phyloP scores from a whole-genome alignment of 2,329 filamentous ascomycete species.

The Lachnellula suecica region DNA sequence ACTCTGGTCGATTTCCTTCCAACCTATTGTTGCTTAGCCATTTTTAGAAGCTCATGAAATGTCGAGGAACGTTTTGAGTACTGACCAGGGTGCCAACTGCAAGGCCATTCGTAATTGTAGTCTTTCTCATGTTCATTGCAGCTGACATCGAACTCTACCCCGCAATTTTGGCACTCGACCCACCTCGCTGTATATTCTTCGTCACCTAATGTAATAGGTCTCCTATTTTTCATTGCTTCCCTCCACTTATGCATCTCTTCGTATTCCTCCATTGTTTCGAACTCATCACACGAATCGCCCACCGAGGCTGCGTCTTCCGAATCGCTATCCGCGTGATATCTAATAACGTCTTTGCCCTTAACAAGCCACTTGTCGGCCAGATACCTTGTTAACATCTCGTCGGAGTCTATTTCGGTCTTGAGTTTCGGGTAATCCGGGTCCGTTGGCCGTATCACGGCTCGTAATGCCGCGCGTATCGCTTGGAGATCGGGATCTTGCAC shows the following conservation, averaged over 20 bases:
- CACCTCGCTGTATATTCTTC: constrained; percentile 5
- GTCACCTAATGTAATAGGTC: background rate
- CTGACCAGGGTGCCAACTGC: constrained; percentile 13
- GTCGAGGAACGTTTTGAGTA: background rate
- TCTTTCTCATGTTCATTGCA: background rate
- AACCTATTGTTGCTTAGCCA: too few species aligned
- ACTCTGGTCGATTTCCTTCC: too few species aligned
- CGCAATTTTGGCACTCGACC: constrained; percentile 7
- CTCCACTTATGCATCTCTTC: too few species aligned
- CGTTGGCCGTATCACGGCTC: background rate
- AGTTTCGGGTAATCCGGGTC: background rate
- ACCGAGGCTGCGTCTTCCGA: background rate
- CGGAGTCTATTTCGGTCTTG: background rate
- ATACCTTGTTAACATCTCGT: background rate
- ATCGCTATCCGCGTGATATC: background rate
- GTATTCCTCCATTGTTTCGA: too few species aligned
- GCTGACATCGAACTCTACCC: constrained; percentile 12
- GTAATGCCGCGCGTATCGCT: background rate
- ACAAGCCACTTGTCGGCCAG: background rate
- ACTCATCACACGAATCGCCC: too few species aligned
- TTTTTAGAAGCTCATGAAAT: background rate
- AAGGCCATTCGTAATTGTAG: too few species aligned
- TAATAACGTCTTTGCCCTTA: background rate
- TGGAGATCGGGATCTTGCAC: too few species aligned
- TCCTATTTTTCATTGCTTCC: background rate